A percentile compares a stretch with the other conserved stretches of the same genome.
Evolutionary conservation across 2,329 filamentous ascomycete species (phyloP).

Genomic region (Ophiosphaerella herpotricha): DNA sequence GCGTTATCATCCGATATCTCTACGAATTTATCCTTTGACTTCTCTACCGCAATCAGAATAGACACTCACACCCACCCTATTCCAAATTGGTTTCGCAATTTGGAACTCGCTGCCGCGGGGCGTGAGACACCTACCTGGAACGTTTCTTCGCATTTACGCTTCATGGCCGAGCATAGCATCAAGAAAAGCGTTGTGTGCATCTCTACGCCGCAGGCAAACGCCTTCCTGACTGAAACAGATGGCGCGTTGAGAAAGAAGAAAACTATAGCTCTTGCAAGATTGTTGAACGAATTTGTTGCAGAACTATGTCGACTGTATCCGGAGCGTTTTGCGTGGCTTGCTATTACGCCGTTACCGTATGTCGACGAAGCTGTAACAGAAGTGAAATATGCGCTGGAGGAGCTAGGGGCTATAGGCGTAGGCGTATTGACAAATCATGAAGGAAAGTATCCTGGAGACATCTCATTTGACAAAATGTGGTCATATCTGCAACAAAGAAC

Average conservation of each 20-base stretch:
- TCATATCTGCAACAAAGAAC: slow-evolving; percentile 26
- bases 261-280: slow-evolving; percentile 38
- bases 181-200: slow-evolving; percentile 37
- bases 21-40: slow-evolving; percentile 7
- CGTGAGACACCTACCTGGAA: slow-evolving; percentile 41
- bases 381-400: slow-evolving; percentile 33
- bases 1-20: slow-evolving; percentile 17
- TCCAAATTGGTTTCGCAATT: slow-evolving; percentile 39
- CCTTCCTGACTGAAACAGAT: slow-evolving; percentile 27
- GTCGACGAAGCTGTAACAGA: slow-evolving; percentile 35
- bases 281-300: slow-evolving; percentile 42
- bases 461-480: slow-evolving; percentile 33
- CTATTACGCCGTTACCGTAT: slow-evolving; percentile 37
- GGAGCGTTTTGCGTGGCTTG: slow-evolving; percentile 34
- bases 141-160: slow-evolving; percentile 30
- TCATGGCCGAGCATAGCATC: slow-evolving; percentile 39
- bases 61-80: slow-evolving; percentile 46
- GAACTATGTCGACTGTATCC: slow-evolving; percentile 32
- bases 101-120: slow-evolving; percentile 40
- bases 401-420: slow-evolving; percentile 37
- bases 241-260: slow-evolving; percentile 15
- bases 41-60: slow-evolving; percentile 29
- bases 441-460: slow-evolving; percentile 39
- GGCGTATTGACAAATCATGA: slow-evolving; percentile 43
- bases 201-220: slow-evolving; percentile 43